These are phyloP conservation scores for Dichotomocladium elegans DNA, from an alignment of 371 early-diverging fungal genomes.

Conservation along the genomic window DNA sequence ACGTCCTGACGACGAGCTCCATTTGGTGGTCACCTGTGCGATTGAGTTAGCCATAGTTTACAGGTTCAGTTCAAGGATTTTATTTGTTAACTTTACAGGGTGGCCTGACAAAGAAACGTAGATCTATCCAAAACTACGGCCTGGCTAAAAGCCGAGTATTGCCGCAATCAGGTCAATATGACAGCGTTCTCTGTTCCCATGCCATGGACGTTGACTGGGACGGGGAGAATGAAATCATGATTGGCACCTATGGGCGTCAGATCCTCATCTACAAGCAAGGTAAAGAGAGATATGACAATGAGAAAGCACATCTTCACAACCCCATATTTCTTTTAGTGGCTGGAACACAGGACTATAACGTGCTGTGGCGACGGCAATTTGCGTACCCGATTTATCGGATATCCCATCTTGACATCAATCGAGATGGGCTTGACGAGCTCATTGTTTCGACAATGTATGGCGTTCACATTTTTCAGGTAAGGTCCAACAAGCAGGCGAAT, in stretches of 20 bases:
- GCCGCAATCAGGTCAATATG: slow-evolving; percentile 55
- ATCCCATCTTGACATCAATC: slow-evolving; percentile 61
- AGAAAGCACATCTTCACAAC: not conserved
- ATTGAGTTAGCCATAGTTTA: slow-evolving; percentile 61
- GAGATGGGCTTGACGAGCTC: slow-evolving; percentile 69
- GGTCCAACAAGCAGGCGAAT: not conserved
- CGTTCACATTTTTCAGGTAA: slow-evolving; percentile 64
- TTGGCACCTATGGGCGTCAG: slow-evolving; percentile 73
- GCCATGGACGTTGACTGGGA: slow-evolving; percentile 76
- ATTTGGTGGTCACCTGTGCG: slow-evolving; percentile 61
- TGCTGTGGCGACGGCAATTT: slow-evolving; percentile 67
- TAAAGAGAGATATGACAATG: slow-evolving; percentile 1
- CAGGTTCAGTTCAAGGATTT: slow-evolving; percentile 20
- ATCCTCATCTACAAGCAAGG: slow-evolving; percentile 70
- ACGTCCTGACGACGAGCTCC: slow-evolving; percentile 31
- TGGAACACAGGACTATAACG: slow-evolving; percentile 46
- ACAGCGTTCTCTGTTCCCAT: slow-evolving; percentile 67
- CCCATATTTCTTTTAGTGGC: slow-evolving; percentile 29
- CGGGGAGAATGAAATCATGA: slow-evolving; percentile 64
- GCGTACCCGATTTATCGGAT: slow-evolving; percentile 72
- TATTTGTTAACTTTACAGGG: not conserved
- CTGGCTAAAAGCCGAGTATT: slow-evolving; percentile 37
- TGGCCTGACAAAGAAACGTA: not conserved
- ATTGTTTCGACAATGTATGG: slow-evolving; percentile 72
- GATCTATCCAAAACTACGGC: slow-evolving; percentile 42